Percentiles rank a stretch among this genome's conserved stretches.
These are phyloP conservation scores for Penicillium freii DNA, from an alignment of 2,329 filamentous ascomycete genomes.

Conservation along the genomic window DNA sequence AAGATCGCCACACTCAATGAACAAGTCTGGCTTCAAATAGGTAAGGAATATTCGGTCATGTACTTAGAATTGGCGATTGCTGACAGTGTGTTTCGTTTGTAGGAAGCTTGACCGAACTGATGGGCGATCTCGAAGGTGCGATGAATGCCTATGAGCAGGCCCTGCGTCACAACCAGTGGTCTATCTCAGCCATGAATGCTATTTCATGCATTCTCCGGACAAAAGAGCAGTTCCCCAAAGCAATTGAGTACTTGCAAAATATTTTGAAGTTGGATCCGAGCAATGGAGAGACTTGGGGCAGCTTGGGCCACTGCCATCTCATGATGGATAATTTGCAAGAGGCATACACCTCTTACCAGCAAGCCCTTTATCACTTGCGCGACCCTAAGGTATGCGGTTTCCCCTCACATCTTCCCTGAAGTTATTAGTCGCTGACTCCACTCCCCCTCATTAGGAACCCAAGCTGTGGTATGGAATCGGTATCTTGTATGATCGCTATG, in stretches of 20 bases:
- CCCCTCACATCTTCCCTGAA: background rate
- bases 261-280: conserved; percentile 85
- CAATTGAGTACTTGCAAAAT: conserved; percentile 86
- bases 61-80: background rate
- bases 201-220: conserved; percentile 89
- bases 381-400: conserved; percentile 74
- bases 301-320: conserved; percentile 92
- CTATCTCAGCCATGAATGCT: conserved; percentile 86
- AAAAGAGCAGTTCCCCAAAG: conserved; percentile 89
- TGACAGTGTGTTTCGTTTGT: conserved; percentile 15
- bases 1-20: conserved; percentile 80
- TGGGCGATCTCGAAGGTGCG: conserved; percentile 85
- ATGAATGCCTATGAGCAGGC: conserved; percentile 89
- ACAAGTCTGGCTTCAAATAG: conserved; percentile 86
- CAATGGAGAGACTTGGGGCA: conserved; percentile 96
- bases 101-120: conserved; percentile 83
- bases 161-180: conserved; percentile 81
- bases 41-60: conserved; percentile 52
- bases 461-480: conserved; percentile 99
- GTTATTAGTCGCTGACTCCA: conserved; percentile 1
- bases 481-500: conserved; percentile 94
- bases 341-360: conserved; percentile 94
- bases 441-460: conserved; percentile 64
- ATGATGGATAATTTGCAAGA: conserved; percentile 99
- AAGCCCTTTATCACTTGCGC: conserved; percentile 85